Evolutionary conservation across 140 eudicot species (phyloP).

Genomic region (Artemisia princeps): DNA sequence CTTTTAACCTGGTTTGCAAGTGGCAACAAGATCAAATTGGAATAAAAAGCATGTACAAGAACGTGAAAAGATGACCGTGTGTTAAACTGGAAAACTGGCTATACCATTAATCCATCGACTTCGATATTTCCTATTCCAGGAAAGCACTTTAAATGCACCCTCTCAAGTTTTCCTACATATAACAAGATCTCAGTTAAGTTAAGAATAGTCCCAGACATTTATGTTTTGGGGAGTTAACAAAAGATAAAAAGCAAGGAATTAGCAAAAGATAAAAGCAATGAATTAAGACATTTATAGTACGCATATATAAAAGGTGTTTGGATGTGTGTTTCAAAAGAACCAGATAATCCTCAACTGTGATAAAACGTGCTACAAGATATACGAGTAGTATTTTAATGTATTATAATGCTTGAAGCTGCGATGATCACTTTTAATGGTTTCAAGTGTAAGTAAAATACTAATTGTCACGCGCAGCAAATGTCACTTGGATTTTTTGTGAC

Average conservation of each 20-base stretch:
- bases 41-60: not conserved
- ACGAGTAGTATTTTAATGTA: not conserved
- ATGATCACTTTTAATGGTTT: not conserved
- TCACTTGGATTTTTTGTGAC: too few species aligned
- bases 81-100: not conserved
- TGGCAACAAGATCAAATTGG: constrained; percentile 7
- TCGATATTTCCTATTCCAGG: constrained; percentile 50
- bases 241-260: not conserved
- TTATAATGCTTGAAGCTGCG: not conserved
- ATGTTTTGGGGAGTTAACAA: not conserved
- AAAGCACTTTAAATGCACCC: constrained; percentile 39
- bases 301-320: not conserved
- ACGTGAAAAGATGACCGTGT: not conserved
- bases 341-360: not conserved
- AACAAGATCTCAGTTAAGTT: constrained; percentile 15
- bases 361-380: not conserved
- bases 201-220: not conserved
- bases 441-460: too few species aligned
- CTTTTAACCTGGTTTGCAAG: constrained; percentile 48
- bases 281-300: not conserved
- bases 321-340: not conserved
- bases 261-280: not conserved
- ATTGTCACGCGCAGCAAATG: too few species aligned
- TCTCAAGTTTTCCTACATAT: constrained; percentile 50
- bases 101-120: constrained; percentile 48